Evolutionary conservation across 2,329 filamentous ascomycete species (phyloP), one percentile per base, ranked within the genome.

Genomic region (Fusarium cicatricum): DNA sequence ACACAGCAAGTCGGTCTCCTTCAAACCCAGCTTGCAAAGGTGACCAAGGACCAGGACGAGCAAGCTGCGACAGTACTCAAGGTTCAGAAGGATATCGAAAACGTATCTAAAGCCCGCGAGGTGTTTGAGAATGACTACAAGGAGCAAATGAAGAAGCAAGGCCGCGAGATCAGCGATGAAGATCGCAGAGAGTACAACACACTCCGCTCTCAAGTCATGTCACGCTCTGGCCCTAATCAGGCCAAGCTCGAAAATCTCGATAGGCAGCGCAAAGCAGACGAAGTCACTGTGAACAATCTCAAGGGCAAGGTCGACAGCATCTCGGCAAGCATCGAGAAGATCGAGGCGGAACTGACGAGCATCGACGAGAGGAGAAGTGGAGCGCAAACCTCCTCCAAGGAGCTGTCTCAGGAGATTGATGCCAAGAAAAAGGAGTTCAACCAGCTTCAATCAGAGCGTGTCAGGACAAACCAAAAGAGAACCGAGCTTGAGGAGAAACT

Each of bases 401-500:
- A 90, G 40, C 83, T 90, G n/a, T 83, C 86, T 8, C 83, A 85
- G 58, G 90, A 95, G n/a, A 90, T 96, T 43, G 89, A 92, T 26
- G 77, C 80, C 19, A 98, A 96, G 79, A 97, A 96, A 77, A 96
- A 94, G 71, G 90, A 95, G 56, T 90, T 92, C 71, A 95, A 97
- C 71, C 85, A 88, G 48, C 81, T 96, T 34, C 90, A 91, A 58
- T 97, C 92, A 1, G 91, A 96, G 71, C 87, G 91, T 43, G 84
- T 93, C 9, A 86, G 92, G 45, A 88, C 90, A 9, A 90, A 91
- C 47, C 90, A 96, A 70, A 88, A 89, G 71, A 86, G 89, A 48
- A 95, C 90, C 0, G 95, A 98, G 71, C 84, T 96, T 3, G 93
- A 99, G 63, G 93, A 97, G 75, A 94, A 97, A 74, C 84, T 98